Evolutionary conservation across 2,329 filamentous ascomycete genomes (phyloP).

Genomic region (Ilyonectria mors-panacis): DNA sequence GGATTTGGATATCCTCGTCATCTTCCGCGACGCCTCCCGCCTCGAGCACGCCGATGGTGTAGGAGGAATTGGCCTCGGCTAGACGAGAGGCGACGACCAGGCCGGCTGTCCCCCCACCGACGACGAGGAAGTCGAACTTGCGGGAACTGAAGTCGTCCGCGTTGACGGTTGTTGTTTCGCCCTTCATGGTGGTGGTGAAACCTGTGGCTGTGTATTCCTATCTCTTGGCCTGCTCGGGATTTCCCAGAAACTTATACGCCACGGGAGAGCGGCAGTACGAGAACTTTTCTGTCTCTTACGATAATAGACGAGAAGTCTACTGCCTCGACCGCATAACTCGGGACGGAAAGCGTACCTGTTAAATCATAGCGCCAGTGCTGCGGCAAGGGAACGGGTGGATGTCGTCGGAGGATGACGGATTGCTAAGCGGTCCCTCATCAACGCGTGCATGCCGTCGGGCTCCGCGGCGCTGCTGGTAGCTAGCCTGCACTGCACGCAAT

Average conservation of each 20-base stretch:
- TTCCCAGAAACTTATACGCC: conserved; percentile 22
- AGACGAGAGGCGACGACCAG: conserved; percentile 65
- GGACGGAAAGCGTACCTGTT: not conserved
- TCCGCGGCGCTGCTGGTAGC: not conserved
- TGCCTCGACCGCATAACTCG: not conserved
- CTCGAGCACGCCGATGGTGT: conserved; percentile 51
- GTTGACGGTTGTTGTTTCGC: conserved; percentile 6
- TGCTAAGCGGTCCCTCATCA: not conserved
- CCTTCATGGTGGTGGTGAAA: conserved; percentile 27
- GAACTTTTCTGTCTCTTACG: not conserved
- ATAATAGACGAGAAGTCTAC: conserved; percentile 14
- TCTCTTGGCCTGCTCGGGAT: not conserved
- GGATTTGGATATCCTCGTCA: conserved; percentile 56
- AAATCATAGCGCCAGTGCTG: conserved; percentile 1
- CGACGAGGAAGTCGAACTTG: conserved; percentile 57
- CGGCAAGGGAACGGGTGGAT: not conserved
- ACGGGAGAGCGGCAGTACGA: conserved; percentile 5
- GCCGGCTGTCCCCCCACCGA: conserved; percentile 70
- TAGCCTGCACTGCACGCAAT: not conserved
- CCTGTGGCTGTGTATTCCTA: not conserved
- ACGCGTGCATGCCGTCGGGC: not conserved
- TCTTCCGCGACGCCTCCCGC: conserved; percentile 49
- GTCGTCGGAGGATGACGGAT: too few relatives aligned
- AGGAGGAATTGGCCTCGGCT: conserved; percentile 55
- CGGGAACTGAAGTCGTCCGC: conserved; percentile 44